Base-by-base conservation (phyloP, 2,329 filamentous ascomycete genomes). In the Colletotrichum nymphaeae region DNA sequence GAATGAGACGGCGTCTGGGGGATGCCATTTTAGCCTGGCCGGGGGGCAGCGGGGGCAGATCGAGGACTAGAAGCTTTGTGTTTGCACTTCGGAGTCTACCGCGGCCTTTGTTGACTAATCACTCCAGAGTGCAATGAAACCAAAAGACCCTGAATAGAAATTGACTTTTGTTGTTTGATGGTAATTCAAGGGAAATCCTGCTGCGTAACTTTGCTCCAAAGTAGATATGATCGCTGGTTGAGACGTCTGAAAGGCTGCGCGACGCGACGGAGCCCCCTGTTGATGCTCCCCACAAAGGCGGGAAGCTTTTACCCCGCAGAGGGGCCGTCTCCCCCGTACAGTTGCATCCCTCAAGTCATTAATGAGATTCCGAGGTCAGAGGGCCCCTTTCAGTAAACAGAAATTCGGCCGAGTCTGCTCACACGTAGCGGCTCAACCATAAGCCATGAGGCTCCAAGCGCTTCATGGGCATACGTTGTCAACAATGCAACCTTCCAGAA, bases 241-340 rank as follows among this genome's bases (percentile, higher is more conserved):
- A 24, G 49, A 65, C 32, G 49, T 56, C 63, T 56, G 37, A 19
- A 19, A 53, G 24, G 22, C 30, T 46, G 19, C 46, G 14, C 28
- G 46, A n/a, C 30, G 22, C 22, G 35, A 63, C 35, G 35, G 69
- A 37, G 28, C 19, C 69, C 69, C 69, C 69, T 72, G 69, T 64
- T 58, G 59, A 67, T 35, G 52, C 14, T 56, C 24, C 67, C 62
- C 71, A 49, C 67, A 72, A 68, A 73, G 28, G 58, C 19, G 49
- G 60, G 55, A 56, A 70, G 67, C 53, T 66, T 65, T 63, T 73
- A 70, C 71, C 71, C 71, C 71, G 71, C 71, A 73, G 49, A 73
- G 71, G 67, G 67, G 71, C 67, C 67, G 55, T 66, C 71, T 55
- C 67, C 62, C 68, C 67, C 55, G 24, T 63, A 35, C 37, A 68